These are phyloP conservation scores for Trichomonascaceae sp. DNA, from an alignment of 1,139 yeast genomes.

Conservation along the genomic window DNA sequence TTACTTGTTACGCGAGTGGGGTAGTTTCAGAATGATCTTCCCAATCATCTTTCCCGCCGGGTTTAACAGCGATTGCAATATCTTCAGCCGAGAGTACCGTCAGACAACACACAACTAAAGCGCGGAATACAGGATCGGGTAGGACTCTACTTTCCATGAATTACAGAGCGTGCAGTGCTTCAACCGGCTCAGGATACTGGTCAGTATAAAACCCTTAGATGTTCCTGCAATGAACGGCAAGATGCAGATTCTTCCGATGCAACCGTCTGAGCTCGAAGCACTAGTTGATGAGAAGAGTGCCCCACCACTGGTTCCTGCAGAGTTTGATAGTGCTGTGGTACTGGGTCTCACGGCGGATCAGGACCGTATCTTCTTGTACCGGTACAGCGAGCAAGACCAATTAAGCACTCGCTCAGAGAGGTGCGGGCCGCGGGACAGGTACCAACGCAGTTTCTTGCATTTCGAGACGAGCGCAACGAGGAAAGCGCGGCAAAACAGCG, in stretches of 20 bases:
- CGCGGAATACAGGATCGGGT: too few relatives aligned
- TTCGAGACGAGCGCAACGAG: conserved; percentile 13
- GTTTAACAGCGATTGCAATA: too few relatives aligned
- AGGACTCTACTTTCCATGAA: too few relatives aligned
- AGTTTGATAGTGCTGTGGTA: conserved; percentile 16
- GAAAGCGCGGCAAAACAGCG: conserved; percentile 15
- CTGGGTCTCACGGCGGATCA: conserved; percentile 25
- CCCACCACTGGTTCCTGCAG: conserved; percentile 17
- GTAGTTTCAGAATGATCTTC: too few relatives aligned
- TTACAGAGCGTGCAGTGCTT: too few relatives aligned
- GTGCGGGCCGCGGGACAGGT: conserved; percentile 12
- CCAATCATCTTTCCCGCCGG: too few relatives aligned
- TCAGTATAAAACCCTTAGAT: too few relatives aligned
- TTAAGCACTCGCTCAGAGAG: conserved; percentile 22
- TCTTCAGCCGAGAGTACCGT: too few relatives aligned
- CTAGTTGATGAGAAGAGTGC: conserved; percentile 8
- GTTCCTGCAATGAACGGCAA: too few relatives aligned
- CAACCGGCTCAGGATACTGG: too few relatives aligned
- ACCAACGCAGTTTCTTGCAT: conserved; percentile 21
- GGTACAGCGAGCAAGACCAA: conserved; percentile 16
- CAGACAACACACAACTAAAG: too few relatives aligned
- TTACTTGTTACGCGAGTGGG: too few relatives aligned
- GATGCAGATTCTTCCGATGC: conserved; percentile 13
- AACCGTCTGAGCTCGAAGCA: conserved; percentile 9
- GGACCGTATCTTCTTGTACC: conserved; percentile 24